phyloP scores from a whole-genome alignment of 345 rosid genomes.

The Diplotaxis tenuifolia region DNA sequence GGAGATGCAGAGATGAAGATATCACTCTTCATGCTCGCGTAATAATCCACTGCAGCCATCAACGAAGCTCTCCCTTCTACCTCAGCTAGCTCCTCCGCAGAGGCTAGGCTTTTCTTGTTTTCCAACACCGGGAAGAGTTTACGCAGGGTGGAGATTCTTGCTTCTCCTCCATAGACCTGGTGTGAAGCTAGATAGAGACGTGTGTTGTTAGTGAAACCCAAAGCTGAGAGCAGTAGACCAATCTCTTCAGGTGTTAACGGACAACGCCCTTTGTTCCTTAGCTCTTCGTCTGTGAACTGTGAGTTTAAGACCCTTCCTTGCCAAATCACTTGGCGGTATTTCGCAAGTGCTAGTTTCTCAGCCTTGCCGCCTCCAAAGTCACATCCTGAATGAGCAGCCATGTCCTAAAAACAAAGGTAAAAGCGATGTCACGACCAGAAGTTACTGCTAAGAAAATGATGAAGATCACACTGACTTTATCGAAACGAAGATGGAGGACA shows the following conservation, averaged over 20 bases:
- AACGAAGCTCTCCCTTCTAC: constrained; percentile 81
- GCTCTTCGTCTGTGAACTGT: constrained; percentile 72
- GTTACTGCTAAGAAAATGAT: neutral
- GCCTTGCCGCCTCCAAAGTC: constrained; percentile 98
- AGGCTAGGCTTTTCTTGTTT: constrained; percentile 86
- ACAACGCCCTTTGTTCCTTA: constrained; percentile 85
- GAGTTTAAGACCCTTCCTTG: constrained; percentile 91
- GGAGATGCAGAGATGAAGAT: constrained; percentile 95
- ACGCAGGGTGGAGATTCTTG: constrained; percentile 65
- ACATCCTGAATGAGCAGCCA: constrained; percentile 99
- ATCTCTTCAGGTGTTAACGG: constrained; percentile 97
- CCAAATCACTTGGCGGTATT: constrained; percentile 84
- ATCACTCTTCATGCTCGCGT: constrained; percentile 85
- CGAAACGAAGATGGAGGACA: constrained; percentile 93
- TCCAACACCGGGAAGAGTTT: constrained; percentile 75
- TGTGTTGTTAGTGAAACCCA: constrained; percentile 79
- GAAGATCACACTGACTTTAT: constrained; percentile 55
- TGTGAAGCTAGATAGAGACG: constrained; percentile 91
- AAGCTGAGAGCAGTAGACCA: constrained; percentile 77
- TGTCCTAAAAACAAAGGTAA: constrained; percentile 49
- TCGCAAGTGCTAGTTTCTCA: constrained; percentile 83
- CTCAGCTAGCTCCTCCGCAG: constrained; percentile 54
- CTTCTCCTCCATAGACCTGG: constrained; percentile 84
- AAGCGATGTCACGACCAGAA: neutral
- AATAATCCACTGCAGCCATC: constrained; percentile 84